phyloP scores from a whole-genome alignment of 371 early-diverging fungal genomes.

The Zopfochytrium polystomum region DNA sequence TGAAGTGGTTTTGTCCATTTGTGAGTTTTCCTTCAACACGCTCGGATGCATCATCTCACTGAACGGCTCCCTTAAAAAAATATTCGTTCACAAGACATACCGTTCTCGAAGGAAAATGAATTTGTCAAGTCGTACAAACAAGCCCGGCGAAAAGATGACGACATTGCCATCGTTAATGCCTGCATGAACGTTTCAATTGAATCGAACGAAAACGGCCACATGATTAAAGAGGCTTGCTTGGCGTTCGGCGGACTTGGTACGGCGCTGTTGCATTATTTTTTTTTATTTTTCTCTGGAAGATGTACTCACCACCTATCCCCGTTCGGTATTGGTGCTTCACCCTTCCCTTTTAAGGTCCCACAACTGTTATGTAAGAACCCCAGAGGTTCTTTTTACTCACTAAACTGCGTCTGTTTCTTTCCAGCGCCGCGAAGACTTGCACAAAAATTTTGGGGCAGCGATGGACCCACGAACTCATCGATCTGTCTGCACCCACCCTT shows the following conservation, averaged over 20 bases:
- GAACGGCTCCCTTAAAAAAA: background rate
- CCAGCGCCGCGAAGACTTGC: too few species aligned
- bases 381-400: background rate
- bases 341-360: too few species aligned
- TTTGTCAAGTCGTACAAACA: slow-evolving; percentile 71
- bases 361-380: slow-evolving; percentile 9
- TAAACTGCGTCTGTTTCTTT: too few species aligned
- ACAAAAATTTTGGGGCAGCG: too few species aligned
- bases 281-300: background rate
- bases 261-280: background rate
- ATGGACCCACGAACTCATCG: too few species aligned
- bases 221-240: slow-evolving; percentile 52
- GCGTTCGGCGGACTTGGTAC: slow-evolving; percentile 73
- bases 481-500: too few species aligned
- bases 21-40: slow-evolving; percentile 12
- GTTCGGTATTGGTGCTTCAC: too few species aligned
- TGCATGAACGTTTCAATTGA: slow-evolving; percentile 54
- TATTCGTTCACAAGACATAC: slow-evolving; percentile 52
- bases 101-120: slow-evolving; percentile 52
- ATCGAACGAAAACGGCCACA: slow-evolving; percentile 18
- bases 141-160: slow-evolving; percentile 75
- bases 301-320: too few species aligned
- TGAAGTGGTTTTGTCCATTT: slow-evolving; percentile 61
- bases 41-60: background rate
- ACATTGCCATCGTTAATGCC: slow-evolving; percentile 77